Evolutionary conservation across 1,139 yeast genomes (phyloP).

Genomic region (Candida albicans): DNA sequence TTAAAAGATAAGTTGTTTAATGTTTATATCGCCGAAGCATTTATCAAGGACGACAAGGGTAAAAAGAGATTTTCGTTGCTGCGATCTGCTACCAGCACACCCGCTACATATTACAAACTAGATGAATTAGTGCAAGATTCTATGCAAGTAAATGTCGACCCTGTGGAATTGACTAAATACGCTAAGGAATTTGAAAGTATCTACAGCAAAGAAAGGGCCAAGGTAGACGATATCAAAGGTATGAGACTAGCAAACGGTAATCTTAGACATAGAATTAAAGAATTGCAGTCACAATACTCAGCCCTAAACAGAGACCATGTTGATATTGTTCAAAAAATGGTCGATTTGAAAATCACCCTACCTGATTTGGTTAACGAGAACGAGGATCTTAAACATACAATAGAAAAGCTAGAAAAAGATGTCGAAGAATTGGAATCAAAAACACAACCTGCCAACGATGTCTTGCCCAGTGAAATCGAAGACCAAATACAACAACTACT

Average conservation of each 20-base stretch:
- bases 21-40: constrained; percentile 54
- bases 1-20: constrained; percentile 79
- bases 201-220: constrained; percentile 63
- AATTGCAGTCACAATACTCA: constrained; percentile 70
- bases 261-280: constrained; percentile 70
- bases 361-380: constrained; percentile 71
- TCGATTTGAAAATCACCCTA: constrained; percentile 39
- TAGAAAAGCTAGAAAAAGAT: constrained; percentile 54
- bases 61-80: constrained; percentile 20
- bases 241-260: constrained; percentile 67
- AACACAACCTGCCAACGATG: constrained; percentile 17
- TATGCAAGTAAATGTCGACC: constrained; percentile 67
- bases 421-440: constrained; percentile 52
- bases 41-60: constrained; percentile 16
- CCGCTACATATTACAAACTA: constrained; percentile 49
- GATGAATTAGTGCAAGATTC: constrained; percentile 81
- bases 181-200: constrained; percentile 75
- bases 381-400: constrained; percentile 66
- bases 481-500: constrained; percentile 48
- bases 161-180: constrained; percentile 67
- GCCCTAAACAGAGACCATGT: constrained; percentile 75
- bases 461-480: constrained; percentile 43
- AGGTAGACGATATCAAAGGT: constrained; percentile 68
- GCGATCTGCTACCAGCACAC: constrained; percentile 1
- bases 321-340: constrained; percentile 42